A percentile compares a stretch with the other conserved stretches of the same genome.
These are phyloP conservation scores for Vitis rupestris DNA, from an alignment of 164 flowering plant genomes.

Conservation along the genomic window DNA sequence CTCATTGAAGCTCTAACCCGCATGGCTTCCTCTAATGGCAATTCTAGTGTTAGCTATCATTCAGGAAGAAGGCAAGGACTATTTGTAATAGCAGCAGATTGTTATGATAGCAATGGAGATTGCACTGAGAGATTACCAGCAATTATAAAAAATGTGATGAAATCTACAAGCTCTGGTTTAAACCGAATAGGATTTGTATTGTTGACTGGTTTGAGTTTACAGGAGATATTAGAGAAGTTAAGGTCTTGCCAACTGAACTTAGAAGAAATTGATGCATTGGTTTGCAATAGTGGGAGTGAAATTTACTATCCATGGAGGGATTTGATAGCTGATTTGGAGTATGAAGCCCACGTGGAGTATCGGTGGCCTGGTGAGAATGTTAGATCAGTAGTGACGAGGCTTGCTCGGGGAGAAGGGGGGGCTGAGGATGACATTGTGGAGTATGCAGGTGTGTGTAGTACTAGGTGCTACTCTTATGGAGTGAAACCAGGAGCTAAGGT, in stretches of 20 bases:
- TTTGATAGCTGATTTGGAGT: slow-evolving; percentile 54
- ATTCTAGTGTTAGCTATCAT: slow-evolving; percentile 22
- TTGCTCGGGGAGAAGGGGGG: slow-evolving; percentile 48
- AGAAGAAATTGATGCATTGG: slow-evolving; percentile 65
- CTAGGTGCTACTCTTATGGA: slow-evolving; percentile 53
- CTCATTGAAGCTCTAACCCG: slow-evolving; percentile 52
- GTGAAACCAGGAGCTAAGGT: slow-evolving; percentile 73
- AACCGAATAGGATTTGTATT: slow-evolving; percentile 55
- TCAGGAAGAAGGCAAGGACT: slow-evolving; percentile 68
- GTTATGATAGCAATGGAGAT: slow-evolving; percentile 40
- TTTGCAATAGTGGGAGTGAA: slow-evolving; percentile 76
- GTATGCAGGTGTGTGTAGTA: slow-evolving; percentile 32
- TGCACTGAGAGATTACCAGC: slow-evolving; percentile 25
- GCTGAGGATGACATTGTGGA: slow-evolving; percentile 47
- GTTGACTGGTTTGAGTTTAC: slow-evolving; percentile 55
- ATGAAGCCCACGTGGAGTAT: slow-evolving; percentile 65
- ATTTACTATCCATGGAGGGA: slow-evolving; percentile 71
- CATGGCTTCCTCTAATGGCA: slow-evolving; percentile 25
- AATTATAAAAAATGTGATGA: slow-evolving; percentile 41
- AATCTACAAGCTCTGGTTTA: slow-evolving; percentile 21
- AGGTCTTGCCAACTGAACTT: slow-evolving; percentile 35
- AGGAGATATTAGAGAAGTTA: slow-evolving; percentile 49
- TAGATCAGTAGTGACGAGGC: slow-evolving; percentile 46
- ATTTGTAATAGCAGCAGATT: slow-evolving; percentile 61
- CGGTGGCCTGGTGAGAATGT: slow-evolving; percentile 78